These are phyloP conservation scores for Parsonsia alboflavescens DNA, from an alignment of 257 asterid genomes.

Conservation along the genomic window DNA sequence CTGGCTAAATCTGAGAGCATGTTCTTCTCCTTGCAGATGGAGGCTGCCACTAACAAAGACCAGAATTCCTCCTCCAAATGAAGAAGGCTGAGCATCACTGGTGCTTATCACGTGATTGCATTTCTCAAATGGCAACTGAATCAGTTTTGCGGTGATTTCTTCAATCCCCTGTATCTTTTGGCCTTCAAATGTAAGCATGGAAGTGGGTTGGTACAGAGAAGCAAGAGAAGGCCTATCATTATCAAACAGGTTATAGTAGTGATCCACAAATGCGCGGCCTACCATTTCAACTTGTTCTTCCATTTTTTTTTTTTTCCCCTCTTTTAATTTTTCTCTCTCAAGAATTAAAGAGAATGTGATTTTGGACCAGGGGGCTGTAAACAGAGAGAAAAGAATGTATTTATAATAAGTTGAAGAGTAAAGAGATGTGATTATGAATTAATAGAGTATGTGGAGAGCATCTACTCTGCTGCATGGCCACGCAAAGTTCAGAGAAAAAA, in stretches of 20 bases:
- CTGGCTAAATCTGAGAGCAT: constrained; percentile 64
- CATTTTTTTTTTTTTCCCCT: constrained; percentile 23
- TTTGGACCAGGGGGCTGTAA: constrained; percentile 1
- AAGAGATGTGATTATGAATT: background rate
- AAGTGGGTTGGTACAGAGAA: constrained; percentile 41
- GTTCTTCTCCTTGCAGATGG: constrained; percentile 46
- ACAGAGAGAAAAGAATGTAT: constrained; percentile 5
- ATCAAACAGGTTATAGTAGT: constrained; percentile 44
- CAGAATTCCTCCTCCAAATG: constrained; percentile 37
- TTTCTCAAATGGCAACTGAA: constrained; percentile 43
- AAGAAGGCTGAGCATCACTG: constrained; percentile 48
- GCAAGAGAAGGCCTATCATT: constrained; percentile 29
- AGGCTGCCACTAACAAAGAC: constrained; percentile 57
- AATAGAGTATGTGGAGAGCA: constrained; percentile 23
- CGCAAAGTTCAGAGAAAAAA: constrained; percentile 24
- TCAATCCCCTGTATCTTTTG: constrained; percentile 36
- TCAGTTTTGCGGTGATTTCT: constrained; percentile 39
- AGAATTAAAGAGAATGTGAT: background rate
- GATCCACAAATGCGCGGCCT: constrained; percentile 50
- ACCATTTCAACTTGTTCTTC: constrained; percentile 39
- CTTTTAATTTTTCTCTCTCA: background rate
- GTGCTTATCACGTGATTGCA: constrained; percentile 53
- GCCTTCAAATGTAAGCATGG: constrained; percentile 57
- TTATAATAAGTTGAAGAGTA: background rate
- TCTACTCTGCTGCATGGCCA: constrained; percentile 41